Evolutionary conservation across 768 basidiomycete species (phyloP).

Genomic region (Boletus vinaceobasis): DNA sequence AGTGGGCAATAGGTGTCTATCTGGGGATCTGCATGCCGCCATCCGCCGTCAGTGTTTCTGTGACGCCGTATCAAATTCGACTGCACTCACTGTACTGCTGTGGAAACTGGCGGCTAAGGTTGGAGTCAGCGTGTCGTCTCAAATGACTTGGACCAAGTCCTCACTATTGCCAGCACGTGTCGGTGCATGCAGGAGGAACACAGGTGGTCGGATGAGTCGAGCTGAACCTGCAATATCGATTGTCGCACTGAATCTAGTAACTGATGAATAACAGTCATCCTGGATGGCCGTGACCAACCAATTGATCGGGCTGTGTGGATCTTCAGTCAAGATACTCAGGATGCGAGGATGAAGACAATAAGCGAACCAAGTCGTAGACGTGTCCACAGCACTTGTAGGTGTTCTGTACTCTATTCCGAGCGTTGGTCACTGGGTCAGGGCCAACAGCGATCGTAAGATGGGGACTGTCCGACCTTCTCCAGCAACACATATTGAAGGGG

Average conservation of each 20-base stretch:
- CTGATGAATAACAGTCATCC: conserved; percentile 12
- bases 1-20: conserved; percentile 35
- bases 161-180: conserved; percentile 78
- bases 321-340: conserved; percentile 8
- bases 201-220: conserved; percentile 58
- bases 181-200: conserved; percentile 50
- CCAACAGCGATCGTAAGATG: conserved; percentile 9
- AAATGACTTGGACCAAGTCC: conserved; percentile 25
- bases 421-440: conserved; percentile 4
- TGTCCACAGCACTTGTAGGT: conserved; percentile 59
- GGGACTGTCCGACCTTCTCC: conserved; percentile 55
- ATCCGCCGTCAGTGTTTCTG: conserved; percentile 11
- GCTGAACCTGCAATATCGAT: conserved; percentile 70
- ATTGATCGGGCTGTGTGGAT: conserved; percentile 50
- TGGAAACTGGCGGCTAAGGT: conserved; percentile 63
- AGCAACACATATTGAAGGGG: conserved; percentile 57
- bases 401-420: conserved; percentile 54
- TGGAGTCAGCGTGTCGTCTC: conserved; percentile 22
- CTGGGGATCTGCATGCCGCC: conserved; percentile 30
- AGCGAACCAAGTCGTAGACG: conserved; percentile 48
- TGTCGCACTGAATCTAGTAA: conserved; percentile 60
- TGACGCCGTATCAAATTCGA: conserved; percentile 7
- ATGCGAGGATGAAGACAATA: conserved; percentile 12
- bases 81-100: conserved; percentile 58
- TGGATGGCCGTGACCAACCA: conserved; percentile 38